Evolutionary conservation across 2,329 filamentous ascomycete genomes (phyloP), one percentile per base, ranked within the genome.

Genomic region (Hypoxylon sp.): DNA sequence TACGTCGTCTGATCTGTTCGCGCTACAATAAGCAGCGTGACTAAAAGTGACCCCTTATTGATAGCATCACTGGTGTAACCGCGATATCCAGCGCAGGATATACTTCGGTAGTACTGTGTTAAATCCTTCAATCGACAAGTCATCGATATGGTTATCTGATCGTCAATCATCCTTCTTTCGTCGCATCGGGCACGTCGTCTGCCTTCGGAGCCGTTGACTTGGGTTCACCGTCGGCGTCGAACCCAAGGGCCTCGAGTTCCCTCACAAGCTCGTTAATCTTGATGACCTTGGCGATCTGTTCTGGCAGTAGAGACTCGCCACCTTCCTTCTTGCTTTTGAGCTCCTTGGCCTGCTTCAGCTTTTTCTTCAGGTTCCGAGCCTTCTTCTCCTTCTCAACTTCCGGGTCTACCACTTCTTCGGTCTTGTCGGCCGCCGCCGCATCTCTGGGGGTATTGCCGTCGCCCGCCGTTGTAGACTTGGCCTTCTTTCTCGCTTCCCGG

Each of bases 281-380:
- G 79, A 97, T 97, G 61, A 99, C 93, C 83, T 99, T 99, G 74
- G 95, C 94, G 71, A 98, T 91, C 82, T 99, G 96, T 82, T 99
- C 96, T 0, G 94, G 95, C 26, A 98, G 85, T 67, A 99, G 82
- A 3, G 88, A 86, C 78, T 93, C 92, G 19, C 96, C 96, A 62
- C 90, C 90, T 24, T 97, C 93, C 80, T 97, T 97, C 86, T 97
- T 98, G 75, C 90, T 91, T 78, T 94, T 92, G 59, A 99, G 85
- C 1, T 98, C 96, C 73, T 90, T 92, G 3, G 96, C 95, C 80
- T 99, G 96, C 76, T 95, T 92, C 67, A 99, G 84, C 82, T 98
- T 99, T 86, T 99, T 99, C 79, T 91, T 92, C 48, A 98, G 83
- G 76, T 93, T 97, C 71, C 94, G 90, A 0, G 92, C 95, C 80